Evolutionary conservation across 176 grass and related monocot species (phyloP).

Genomic region (Ensete ventricosum): DNA sequence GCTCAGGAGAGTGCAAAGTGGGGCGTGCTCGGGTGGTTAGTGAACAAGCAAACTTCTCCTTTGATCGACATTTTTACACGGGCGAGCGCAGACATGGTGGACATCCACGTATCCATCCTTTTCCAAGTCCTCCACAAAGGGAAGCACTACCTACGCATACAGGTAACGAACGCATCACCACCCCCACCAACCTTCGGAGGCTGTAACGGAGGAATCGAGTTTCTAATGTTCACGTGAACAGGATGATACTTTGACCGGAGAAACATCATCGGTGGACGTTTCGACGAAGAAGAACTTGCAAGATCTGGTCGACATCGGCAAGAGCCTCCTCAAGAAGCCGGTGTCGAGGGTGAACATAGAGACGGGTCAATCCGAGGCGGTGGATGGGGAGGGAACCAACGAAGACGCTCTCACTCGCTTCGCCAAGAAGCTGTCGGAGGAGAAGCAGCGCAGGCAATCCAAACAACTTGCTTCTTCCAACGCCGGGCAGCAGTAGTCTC

Average conservation of each 20-base stretch:
- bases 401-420: no score
- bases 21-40: constrained; percentile 68
- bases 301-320: constrained; percentile 35
- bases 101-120: constrained; percentile 44
- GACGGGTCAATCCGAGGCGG: no score
- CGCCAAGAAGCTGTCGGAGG: constrained; percentile 38
- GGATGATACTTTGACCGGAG: constrained; percentile 38
- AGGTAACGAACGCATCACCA: constrained; percentile 29
- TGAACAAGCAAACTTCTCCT: constrained; percentile 33
- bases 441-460: constrained; percentile 26
- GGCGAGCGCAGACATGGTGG: constrained; percentile 63
- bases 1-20: constrained; percentile 40
- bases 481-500: no score
- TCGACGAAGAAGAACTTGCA: constrained; percentile 58
- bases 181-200: no score
- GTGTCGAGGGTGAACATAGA: no score
- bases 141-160: constrained; percentile 48
- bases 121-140: constrained; percentile 28
- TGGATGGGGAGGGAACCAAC: no score
- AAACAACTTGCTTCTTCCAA: background rate
- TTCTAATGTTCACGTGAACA: background rate
- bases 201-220: background rate
- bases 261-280: constrained; percentile 40
- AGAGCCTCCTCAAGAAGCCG: no score
- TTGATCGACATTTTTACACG: constrained; percentile 56